Percentiles rank a stretch among this genome's conserved stretches.
These are phyloP conservation scores for Populus simonii DNA, from an alignment of 345 rosid species.

Conservation along the genomic window DNA sequence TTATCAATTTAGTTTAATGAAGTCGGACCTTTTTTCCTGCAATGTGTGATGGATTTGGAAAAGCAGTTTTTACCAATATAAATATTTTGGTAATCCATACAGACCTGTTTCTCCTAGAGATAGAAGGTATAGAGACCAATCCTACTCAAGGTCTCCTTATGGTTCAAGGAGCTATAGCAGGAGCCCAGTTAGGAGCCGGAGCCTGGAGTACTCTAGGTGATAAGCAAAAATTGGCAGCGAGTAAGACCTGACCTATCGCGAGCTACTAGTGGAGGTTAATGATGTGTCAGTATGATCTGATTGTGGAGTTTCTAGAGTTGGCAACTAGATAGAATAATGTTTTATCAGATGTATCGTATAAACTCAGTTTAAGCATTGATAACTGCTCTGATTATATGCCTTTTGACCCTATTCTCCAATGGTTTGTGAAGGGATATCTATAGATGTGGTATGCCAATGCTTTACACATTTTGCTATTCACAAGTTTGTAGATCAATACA, in stretches of 20 bases:
- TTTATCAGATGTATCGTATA: not conserved
- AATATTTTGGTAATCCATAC: not conserved
- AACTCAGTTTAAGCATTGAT: not conserved
- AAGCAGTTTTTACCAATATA: not conserved
- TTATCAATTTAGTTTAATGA: no score
- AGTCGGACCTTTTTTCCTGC: not conserved
- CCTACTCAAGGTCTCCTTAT: conserved; percentile 56
- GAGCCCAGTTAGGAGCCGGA: conserved; percentile 22
- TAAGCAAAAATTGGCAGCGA: not conserved
- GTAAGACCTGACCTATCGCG: not conserved
- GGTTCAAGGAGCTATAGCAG: conserved; percentile 45
- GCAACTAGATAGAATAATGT: not conserved
- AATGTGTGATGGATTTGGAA: not conserved
- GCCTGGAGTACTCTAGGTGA: conserved; percentile 36
- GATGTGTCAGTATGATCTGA: not conserved
- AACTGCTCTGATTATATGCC: not conserved
- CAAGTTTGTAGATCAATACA: not conserved
- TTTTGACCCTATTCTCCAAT: not conserved
- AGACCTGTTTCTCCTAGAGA: conserved; percentile 69
- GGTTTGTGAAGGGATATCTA: not conserved
- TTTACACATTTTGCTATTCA: not conserved
- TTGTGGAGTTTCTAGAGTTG: not conserved
- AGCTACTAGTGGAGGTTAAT: not conserved
- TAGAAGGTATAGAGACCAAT: conserved; percentile 43
- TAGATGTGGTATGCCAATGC: not conserved